Percentiles rank a stretch among this genome's conserved stretches.
These are phyloP conservation scores for Monilinia fructicola DNA, from an alignment of 2,329 filamentous ascomycete genomes.

Conservation along the genomic window DNA sequence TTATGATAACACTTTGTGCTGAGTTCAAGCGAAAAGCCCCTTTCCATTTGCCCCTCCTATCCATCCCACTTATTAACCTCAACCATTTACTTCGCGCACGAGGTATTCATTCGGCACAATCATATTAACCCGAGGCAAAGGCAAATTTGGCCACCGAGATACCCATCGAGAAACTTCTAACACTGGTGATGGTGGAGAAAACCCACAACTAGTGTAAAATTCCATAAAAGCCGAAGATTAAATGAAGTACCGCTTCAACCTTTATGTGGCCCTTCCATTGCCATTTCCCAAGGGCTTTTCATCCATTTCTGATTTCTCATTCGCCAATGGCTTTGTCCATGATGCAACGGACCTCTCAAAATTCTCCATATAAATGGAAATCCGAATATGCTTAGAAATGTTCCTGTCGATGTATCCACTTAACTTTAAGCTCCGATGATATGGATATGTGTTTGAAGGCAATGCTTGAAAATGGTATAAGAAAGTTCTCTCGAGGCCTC, in stretches of 20 bases:
- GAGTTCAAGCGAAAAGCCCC: slow-evolving; percentile 12
- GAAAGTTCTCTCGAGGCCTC: no score
- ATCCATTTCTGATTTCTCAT: background rate
- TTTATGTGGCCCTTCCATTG: background rate
- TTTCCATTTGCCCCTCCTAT: background rate
- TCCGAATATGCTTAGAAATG: background rate
- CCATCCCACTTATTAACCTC: background rate
- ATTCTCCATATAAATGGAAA: background rate
- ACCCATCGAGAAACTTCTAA: slow-evolving; percentile 1
- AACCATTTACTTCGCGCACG: background rate
- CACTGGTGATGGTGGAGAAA: slow-evolving; percentile 6
- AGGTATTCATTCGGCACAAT: background rate
- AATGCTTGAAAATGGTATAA: slow-evolving; percentile 4
- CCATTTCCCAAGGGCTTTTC: background rate
- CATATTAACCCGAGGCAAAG: background rate
- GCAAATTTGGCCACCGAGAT: background rate
- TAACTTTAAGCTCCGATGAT: background rate
- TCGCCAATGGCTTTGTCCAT: background rate
- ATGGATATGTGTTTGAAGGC: background rate
- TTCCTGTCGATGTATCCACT: background rate
- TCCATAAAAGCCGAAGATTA: background rate
- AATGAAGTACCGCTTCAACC: background rate
- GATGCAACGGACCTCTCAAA: background rate
- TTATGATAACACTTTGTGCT: background rate
- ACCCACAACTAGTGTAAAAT: background rate